These are phyloP conservation scores for Rhexocercosporidium sp. DNA, from an alignment of 2,329 filamentous ascomycete species.

Conservation along the genomic window DNA sequence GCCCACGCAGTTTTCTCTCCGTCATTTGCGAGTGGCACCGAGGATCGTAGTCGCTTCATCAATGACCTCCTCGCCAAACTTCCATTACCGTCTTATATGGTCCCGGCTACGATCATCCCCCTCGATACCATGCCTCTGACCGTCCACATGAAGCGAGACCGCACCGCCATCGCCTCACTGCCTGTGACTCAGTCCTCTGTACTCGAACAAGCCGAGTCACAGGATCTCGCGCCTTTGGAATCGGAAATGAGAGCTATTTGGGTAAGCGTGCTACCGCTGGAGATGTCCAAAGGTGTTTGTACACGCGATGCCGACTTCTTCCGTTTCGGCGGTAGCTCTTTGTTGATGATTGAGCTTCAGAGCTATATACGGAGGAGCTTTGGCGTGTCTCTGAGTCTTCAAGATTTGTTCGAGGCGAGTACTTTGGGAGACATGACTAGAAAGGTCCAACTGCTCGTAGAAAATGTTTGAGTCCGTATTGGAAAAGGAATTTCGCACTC, in stretches of 20 bases:
- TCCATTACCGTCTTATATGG: conserved; percentile 45
- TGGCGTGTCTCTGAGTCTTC: conserved; percentile 26
- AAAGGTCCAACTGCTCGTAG: not conserved
- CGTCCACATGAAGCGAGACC: conserved; percentile 42
- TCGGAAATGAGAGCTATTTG: not conserved
- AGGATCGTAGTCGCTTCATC: too few relatives aligned
- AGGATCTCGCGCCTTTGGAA: not conserved
- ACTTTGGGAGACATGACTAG: conserved; percentile 32
- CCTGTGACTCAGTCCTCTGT: not conserved
- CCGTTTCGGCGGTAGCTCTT: conserved; percentile 44
- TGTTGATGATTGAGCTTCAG: conserved; percentile 42
- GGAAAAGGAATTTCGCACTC: too few relatives aligned
- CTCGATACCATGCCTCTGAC: conserved; percentile 42
- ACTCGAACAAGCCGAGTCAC: not conserved
- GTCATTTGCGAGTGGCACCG: too few relatives aligned
- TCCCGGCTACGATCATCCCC: conserved; percentile 38
- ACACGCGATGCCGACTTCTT: conserved; percentile 39
- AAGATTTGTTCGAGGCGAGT: conserved; percentile 31
- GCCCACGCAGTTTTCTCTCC: too few relatives aligned
- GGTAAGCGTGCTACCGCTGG: not conserved
- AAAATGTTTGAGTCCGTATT: not conserved
- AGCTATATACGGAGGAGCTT: conserved; percentile 32
- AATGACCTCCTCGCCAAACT: not conserved
- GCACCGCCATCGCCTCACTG: conserved; percentile 28
- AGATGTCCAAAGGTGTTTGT: not conserved